Evolutionary conservation across 2,329 filamentous ascomycete genomes (phyloP), one percentile per base, ranked within the genome.

Genomic region (Clarireedia monteithiana): DNA sequence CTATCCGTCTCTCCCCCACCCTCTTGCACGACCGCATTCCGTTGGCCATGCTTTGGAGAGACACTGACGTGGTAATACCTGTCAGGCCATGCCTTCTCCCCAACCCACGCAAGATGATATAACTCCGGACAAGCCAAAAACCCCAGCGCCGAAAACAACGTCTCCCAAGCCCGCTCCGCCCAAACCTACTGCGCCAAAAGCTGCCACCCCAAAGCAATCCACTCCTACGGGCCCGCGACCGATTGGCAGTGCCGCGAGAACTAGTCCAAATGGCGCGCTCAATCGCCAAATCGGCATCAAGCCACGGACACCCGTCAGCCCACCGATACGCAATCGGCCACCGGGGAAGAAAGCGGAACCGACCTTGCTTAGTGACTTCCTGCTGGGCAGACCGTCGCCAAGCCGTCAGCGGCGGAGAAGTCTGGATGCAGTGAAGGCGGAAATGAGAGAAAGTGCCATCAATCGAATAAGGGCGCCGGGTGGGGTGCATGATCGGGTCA

Each of bases 401-500:
- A 76, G 77, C n/a, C 77, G 82, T 27, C 74, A 49, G 27, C 75
- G 80, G 60, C 75, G 82, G 63, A 79, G 80, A 70, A 81, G 79
- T 63, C 70, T 83, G 63, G 79, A 87, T 71, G 71, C 69, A 59
- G 75, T 82, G 65, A 79, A 86, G 73, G 75, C 77, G 36, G 71
- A 80, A 67, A 66, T 75, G 71, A 66, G 74, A 72, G 64, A 76
- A 62, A 80, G 75, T 6, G 71, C 77, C n/a, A 81, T 79, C 52
- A 77, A 72, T 68, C 83, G 74, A 71, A 76, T 82, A 63, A 84
- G 75, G 71, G 81, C 74, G 66, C 87, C 82, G 0, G 79, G 80
- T 3, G 81, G 81, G n/a, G 87, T 95, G 48, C 82, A 82, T 60
- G 86, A 89, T 62, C 84, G 91, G 65, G 88, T 96, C 53, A 86